Evolutionary conservation across 2,329 filamentous ascomycete genomes (phyloP).

Genomic region (Elsinoe necatrix): DNA sequence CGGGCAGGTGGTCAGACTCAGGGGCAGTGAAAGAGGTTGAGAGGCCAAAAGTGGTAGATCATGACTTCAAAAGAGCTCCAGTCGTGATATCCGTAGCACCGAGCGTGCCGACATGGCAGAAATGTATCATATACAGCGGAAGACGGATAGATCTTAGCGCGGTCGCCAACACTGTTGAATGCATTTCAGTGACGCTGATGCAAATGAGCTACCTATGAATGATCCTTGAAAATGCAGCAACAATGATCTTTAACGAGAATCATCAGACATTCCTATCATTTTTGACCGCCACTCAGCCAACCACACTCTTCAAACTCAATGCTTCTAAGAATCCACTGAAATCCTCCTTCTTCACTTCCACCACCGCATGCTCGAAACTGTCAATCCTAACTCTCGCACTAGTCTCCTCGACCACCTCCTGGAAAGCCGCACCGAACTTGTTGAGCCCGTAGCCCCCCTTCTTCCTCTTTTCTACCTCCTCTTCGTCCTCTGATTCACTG

Average conservation of each 20-base stretch:
- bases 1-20: conserved; percentile 85
- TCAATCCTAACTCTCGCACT: conserved; percentile 85
- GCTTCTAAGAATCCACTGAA: conserved; percentile 82
- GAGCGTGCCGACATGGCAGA: background rate
- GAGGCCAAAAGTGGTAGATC: background rate
- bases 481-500: conserved; percentile 36
- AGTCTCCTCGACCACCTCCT: conserved; percentile 87
- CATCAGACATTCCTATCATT: background rate
- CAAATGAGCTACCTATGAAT: conserved; percentile 3
- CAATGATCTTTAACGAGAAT: background rate
- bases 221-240: background rate
- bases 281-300: conserved; percentile 35
- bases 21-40: conserved; percentile 85
- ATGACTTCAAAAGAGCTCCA: background rate
- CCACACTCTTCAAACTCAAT: conserved; percentile 82
- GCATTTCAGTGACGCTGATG: background rate
- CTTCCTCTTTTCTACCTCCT: conserved; percentile 45
- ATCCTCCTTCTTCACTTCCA: conserved; percentile 97
- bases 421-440: conserved; percentile 88
- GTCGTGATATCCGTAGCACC: too few relatives aligned
- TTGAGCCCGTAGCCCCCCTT: conserved; percentile 69
- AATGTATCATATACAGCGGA: conserved; percentile 3
- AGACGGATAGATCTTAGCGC: background rate
- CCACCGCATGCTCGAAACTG: conserved; percentile 94
- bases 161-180: background rate